These are phyloP conservation scores for Crassisporium funariophilum DNA, from an alignment of 768 basidiomycete genomes.

Conservation along the genomic window DNA sequence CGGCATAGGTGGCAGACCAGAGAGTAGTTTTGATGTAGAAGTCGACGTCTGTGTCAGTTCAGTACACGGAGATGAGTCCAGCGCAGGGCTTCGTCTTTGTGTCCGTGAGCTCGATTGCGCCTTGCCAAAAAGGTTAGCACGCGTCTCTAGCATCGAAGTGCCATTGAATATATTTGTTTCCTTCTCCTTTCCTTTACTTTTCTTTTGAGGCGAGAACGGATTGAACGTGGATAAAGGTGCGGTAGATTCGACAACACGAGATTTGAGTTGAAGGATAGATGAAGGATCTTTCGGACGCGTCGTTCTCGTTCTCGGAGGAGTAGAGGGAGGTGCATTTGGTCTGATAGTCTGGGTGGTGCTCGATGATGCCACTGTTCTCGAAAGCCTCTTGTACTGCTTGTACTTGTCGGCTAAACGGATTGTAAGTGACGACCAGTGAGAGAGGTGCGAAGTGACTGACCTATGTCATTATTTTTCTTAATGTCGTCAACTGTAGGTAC, in stretches of 20 bases:
- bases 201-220: conserved; percentile 80
- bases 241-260: conserved; percentile 54
- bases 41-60: conserved; percentile 22
- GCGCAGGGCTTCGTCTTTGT: conserved; percentile 38
- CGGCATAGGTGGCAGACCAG: conserved; percentile 22
- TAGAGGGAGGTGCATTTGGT: conserved; percentile 35
- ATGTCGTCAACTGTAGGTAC: conserved; percentile 75
- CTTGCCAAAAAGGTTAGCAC: conserved; percentile 36
- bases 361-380: conserved; percentile 41
- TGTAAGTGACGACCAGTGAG: conserved; percentile 15
- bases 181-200: conserved; percentile 48
- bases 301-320: conserved; percentile 38
- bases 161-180: conserved; percentile 8
- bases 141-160: conserved; percentile 19
- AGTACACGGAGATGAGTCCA: conserved; percentile 39
- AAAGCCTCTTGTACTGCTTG: conserved; percentile 77
- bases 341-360: conserved; percentile 2
- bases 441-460: conserved; percentile 41
- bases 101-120: conserved; percentile 46
- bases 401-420: conserved; percentile 67
- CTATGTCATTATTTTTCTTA: conserved; percentile 58
- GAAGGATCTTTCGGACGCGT: conserved; percentile 30
- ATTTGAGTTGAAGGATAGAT: conserved; percentile 44
- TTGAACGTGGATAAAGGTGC: conserved; percentile 62
- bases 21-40: conserved; percentile 15